Evolutionary conservation across 495 filamentous ascomycete species (phyloP), one percentile per base, ranked within the genome.

Genomic region (Clavariopsis aquatica): DNA sequence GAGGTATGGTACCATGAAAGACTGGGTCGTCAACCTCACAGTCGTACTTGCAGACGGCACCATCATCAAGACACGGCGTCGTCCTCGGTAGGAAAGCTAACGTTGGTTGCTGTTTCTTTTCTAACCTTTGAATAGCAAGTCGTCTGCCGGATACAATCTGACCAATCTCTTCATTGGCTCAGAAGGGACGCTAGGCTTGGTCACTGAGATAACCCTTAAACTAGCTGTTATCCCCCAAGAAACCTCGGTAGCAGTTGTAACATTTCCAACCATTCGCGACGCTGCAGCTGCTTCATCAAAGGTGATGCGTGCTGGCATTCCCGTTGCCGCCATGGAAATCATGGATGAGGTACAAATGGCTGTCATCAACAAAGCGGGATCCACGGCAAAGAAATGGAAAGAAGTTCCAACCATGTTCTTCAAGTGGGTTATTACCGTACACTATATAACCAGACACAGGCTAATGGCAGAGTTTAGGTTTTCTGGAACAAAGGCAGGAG

Each of bases 321-420:
- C 87, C 0, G 83, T 93, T 19, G 89, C 87, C 0, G 88, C 88
- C 1, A 88, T 93, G 81, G 90, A 93, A 73, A 84, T 93, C 64
- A 86, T 93, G 83, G 89, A 92, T 69, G 89, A 92, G 57, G 87
- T 91, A 0, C 87, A 90, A 73, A 92, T 93, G 89, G 77, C 78
- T 53, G 87, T 89, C 17, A 85, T 93, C 68, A 93, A 92, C 72
- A 77, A 85, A 51, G 82, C 85, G 28, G 88, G 88, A 0, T 82
- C 83, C 0, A 92, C 89, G 0, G 82, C 84, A 1, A 78, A 84
- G 41, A 80, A 81, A 27, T 92, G 88, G 89, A 87, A 87, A 72
- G 89, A 92, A 71, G 77, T 81, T 62, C 90, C 89, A 1, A 92
- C 89, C 7, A 79, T 93, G 9, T 93, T 93, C 76, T 91, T 93